Evolutionary conservation across 208 protist species (phyloP), one percentile per base, ranked within the genome.

Genomic region (Dictyostelium gargantuum): DNA sequence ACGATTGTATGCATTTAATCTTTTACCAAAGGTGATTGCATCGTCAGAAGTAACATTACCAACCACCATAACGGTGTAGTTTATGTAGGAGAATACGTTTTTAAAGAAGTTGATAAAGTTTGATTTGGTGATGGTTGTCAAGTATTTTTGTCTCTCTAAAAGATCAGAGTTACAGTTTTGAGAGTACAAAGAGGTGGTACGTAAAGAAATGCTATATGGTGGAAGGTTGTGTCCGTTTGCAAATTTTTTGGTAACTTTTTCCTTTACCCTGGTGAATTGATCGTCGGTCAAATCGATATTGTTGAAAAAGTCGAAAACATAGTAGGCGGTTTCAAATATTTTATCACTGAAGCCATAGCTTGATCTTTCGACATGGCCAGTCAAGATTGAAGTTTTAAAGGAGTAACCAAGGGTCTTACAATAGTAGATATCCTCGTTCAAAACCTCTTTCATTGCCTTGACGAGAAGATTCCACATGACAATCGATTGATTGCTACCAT

Each of bases 381-480:
- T n/a, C 2, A 42, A 46, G 5, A 66, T 11, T 19, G 4, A 1
- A 4, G 46, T 19, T 32, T 13, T 75, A 26, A 85, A 58, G 0
- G 26, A 15, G 19, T 50, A 52, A 10, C 48, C 40, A 0, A 68
- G 19, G 6, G 79, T 4, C 9, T 23, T 0, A 8, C 56, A 11
- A 66, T 79, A 63, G 26, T 89, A 89, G 32, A 79, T n/a, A 17
- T 89, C 52, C n/a, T 89, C 82, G 52, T 89, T 89, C 6, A 89
- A 38, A 0, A 89, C 11, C 2, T 40, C n/a, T 13, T 79, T 79
- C 0, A 68, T 0, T 8, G 11, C 23, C 8, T 79, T 79, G 21
- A 79, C 52, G 5, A 89, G 48, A 0, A 89, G 26, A n/a, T 54
- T 66, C 15, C 38, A 35, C 29, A 50, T 75, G 2, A n/a, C 50